Percentiles rank a stretch among this genome's conserved stretches.
These are phyloP conservation scores for Teratosphaeria viscida DNA, from an alignment of 2,329 filamentous ascomycete species.

Conservation along the genomic window DNA sequence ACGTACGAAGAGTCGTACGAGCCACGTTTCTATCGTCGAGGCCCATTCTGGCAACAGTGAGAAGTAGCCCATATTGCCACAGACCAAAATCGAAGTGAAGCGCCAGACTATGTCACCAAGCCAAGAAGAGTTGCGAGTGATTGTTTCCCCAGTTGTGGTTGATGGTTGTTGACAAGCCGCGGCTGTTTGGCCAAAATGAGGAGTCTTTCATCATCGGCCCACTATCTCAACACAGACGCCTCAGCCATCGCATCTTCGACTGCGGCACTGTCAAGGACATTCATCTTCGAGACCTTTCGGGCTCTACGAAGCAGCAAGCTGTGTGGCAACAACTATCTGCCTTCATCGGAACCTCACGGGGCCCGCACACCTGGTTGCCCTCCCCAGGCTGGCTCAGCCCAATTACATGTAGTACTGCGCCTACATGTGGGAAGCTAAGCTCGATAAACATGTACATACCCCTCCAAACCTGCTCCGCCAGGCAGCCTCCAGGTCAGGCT, in stretches of 20 bases:
- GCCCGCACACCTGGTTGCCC: background rate
- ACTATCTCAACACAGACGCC: background rate
- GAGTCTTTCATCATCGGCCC: background rate
- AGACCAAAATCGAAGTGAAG: background rate
- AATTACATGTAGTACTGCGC: background rate
- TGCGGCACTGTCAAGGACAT: background rate
- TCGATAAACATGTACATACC: background rate
- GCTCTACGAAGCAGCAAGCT: too few species aligned
- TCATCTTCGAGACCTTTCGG: background rate
- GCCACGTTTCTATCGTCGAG: constrained; percentile 50
- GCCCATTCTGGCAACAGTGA: constrained; percentile 53
- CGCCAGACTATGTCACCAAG: background rate
- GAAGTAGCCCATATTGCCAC: constrained; percentile 48
- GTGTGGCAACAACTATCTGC: background rate
- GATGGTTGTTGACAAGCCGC: constrained; percentile 2
- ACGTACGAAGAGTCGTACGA: constrained; percentile 52
- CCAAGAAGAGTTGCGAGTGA: background rate
- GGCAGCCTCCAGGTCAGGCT: background rate
- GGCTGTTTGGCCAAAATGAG: background rate
- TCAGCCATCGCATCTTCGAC: background rate
- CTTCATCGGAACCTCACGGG: background rate
- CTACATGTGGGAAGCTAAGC: background rate
- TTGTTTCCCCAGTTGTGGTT: background rate
- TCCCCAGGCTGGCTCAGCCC: background rate
- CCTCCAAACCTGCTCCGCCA: background rate